A percentile compares a stretch with the other conserved stretches of the same genome.
Evolutionary conservation across 73 alveolate species (phyloP).

Genomic region (Breviolum minutum): DNA sequence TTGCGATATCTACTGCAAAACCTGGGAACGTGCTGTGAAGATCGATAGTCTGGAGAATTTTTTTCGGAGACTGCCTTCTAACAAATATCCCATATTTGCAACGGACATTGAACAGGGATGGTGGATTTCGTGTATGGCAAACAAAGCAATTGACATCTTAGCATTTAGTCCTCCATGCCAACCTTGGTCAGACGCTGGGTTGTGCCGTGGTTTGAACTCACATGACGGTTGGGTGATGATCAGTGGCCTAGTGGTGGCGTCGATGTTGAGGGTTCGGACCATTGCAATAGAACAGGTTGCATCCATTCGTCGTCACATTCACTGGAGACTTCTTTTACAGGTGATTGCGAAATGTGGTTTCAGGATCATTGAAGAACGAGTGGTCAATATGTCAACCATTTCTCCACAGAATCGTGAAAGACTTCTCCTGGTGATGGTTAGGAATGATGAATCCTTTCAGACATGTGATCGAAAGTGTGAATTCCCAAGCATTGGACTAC

Average conservation of each 20-base stretch:
- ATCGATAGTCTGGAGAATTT: too few relatives aligned
- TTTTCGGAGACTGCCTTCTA: too few relatives aligned
- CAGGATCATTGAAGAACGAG: background rate
- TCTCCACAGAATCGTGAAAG: background rate
- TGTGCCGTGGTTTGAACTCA: background rate
- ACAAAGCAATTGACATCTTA: background rate
- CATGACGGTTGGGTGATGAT: background rate
- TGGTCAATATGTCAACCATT: background rate
- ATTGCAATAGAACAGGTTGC: background rate
- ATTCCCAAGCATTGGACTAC: too few relatives aligned
- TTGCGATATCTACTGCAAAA: too few relatives aligned
- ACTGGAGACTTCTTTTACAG: background rate
- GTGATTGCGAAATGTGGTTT: too few relatives aligned
- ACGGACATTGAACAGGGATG: background rate
- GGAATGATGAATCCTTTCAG: background rate
- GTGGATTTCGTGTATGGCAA: background rate
- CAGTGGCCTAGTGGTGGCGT: background rate
- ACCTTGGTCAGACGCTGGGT: background rate
- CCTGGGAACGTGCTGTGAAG: too few relatives aligned
- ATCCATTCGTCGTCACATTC: background rate
- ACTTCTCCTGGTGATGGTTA: background rate
- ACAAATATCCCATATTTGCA: too few relatives aligned
- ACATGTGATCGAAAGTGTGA: background rate
- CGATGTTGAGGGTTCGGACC: background rate
- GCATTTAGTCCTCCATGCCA: background rate